Conservation (phyloP, 2,329 filamentous ascomycete genomes). For the Mycogone perniciosa region DNA sequence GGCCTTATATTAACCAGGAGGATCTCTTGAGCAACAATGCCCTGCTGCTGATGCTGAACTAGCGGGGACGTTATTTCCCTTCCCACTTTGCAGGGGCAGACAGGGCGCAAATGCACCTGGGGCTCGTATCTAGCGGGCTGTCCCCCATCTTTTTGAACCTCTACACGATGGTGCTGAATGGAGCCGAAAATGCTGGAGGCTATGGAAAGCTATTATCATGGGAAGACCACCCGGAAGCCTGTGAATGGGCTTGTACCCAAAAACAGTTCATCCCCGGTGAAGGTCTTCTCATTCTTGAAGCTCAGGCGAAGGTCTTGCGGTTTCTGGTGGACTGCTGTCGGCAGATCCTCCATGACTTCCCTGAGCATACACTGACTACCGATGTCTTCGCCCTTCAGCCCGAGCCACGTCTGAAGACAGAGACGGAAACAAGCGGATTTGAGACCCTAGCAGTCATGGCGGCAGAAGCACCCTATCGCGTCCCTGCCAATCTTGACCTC, state of each 20-base stretch:
- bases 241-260: constrained; percentile 27
- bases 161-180: constrained; percentile 31
- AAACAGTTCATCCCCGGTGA: constrained; percentile 37
- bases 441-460: constrained; percentile 34
- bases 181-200: constrained; percentile 17
- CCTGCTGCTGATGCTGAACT: constrained; percentile 46
- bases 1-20: constrained; percentile 52
- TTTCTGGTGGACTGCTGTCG: constrained; percentile 46
- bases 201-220: constrained; percentile 33
- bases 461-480: constrained; percentile 46
- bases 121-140: constrained; percentile 20
- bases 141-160: constrained; percentile 23
- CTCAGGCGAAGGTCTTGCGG: constrained; percentile 39
- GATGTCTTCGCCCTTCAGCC: constrained; percentile 29
- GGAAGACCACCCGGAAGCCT: constrained; percentile 30
- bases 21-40: constrained; percentile 40
- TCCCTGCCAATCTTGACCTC: constrained; percentile 42
- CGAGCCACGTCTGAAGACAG: constrained; percentile 29
- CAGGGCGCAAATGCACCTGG: constrained; percentile 26
- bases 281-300: constrained; percentile 44
- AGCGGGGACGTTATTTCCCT: constrained; percentile 42
- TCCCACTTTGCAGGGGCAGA: constrained; percentile 43
- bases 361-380: constrained; percentile 21
- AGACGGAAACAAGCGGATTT: constrained; percentile 27
- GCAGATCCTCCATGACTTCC: constrained; percentile 45